These are phyloP conservation scores for Wickerhamiella occidentalis DNA, from an alignment of 805 yeast species.

Conservation along the genomic window DNA sequence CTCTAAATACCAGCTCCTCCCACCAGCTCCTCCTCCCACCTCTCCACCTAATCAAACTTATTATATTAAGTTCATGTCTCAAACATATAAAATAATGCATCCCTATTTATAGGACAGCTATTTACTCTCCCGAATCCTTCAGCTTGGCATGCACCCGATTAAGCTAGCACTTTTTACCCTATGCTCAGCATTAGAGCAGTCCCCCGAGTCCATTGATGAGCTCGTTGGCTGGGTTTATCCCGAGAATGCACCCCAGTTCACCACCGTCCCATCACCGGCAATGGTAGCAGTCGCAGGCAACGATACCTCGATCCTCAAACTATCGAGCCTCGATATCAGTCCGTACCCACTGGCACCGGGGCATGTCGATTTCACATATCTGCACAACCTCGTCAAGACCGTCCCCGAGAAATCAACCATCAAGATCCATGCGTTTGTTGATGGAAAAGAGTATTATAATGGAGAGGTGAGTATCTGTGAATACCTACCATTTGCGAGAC, in stretches of 20 bases:
- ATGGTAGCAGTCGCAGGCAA: constrained; percentile 18
- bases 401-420: constrained; percentile 21
- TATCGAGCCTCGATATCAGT: constrained; percentile 18
- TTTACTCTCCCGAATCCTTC: background rate
- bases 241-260: constrained; percentile 15
- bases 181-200: background rate
- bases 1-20: too few relatives aligned
- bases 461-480: constrained; percentile 23
- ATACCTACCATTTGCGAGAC: constrained; percentile 20
- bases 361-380: constrained; percentile 19
- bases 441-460: constrained; percentile 14
- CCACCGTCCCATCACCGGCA: constrained; percentile 8
- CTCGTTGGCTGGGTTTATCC: constrained; percentile 16
- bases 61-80: background rate
- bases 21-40: too few relatives aligned
- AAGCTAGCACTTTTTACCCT: background rate
- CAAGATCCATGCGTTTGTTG: constrained; percentile 18
- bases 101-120: background rate
- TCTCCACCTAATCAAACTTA: too few relatives aligned
- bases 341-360: constrained; percentile 26
- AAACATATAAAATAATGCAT: background rate
- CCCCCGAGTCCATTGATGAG: constrained; percentile 12
- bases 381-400: constrained; percentile 17
- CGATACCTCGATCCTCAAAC: constrained; percentile 21
- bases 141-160: background rate